phyloP scores from a whole-genome alignment of 768 basidiomycete species.

The Russula abietina region DNA sequence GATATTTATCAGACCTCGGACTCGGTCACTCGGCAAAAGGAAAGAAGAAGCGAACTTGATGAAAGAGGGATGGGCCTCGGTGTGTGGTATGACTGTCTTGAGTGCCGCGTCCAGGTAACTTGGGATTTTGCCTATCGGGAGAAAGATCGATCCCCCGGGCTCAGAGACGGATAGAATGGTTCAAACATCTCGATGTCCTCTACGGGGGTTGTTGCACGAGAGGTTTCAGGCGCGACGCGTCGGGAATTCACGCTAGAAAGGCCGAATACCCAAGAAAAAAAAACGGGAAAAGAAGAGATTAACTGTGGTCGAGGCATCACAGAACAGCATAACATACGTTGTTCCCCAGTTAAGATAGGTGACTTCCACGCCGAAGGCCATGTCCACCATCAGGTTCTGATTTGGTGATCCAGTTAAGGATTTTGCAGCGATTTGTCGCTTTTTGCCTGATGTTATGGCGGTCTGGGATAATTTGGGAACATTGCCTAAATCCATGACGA shows the following conservation, averaged over 20 bases:
- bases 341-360: slow-evolving; percentile 17
- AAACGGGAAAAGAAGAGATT: background rate
- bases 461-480: slow-evolving; percentile 5
- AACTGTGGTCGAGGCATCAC: background rate
- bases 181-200: background rate
- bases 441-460: background rate
- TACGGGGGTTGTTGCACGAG: background rate
- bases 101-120: slow-evolving; percentile 35
- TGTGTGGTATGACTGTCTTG: slow-evolving; percentile 33
- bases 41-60: slow-evolving; percentile 34
- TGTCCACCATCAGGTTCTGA: background rate
- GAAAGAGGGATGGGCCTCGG: slow-evolving; percentile 41
- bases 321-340: background rate
- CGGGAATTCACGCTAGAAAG: background rate
- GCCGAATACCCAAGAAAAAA: too few species aligned
- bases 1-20: background rate
- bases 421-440: background rate
- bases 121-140: slow-evolving; percentile 31
- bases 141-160: slow-evolving; percentile 18
- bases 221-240: background rate
- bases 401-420: slow-evolving; percentile 4
- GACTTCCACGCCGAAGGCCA: slow-evolving; percentile 4
- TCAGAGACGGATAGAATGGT: slow-evolving; percentile 2
- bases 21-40: slow-evolving; percentile 27
- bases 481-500: slow-evolving; percentile 7